Evolutionary conservation across 352 stramenopile species (phyloP), one percentile per base, ranked within the genome.

Genomic region (Pseudoperonospora humuli): DNA sequence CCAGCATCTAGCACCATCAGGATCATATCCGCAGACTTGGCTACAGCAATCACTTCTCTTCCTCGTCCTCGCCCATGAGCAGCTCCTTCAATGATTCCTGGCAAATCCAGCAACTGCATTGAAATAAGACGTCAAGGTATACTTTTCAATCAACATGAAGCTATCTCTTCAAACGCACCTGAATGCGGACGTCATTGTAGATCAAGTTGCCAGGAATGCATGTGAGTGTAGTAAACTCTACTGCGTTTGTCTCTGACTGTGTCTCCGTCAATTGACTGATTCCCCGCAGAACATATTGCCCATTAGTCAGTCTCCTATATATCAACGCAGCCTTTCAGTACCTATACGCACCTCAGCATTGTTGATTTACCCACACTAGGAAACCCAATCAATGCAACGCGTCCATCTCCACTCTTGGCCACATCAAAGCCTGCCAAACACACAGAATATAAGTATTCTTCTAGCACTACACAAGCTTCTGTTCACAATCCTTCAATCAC

Each of bases 21-120:
- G 55, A 99, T 98, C 57, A 98, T 93, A 74, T 99, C 96, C n/a
- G 95, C 93, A 31, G 83, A 97, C 64, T 98, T 95, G 39, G 96
- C 96, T 8, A 98, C 96, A 20, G 97, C 95, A 69, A 99, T 99
- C 19, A 99, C 97, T 69, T 99, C 93, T 31, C 95, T 87, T 47
- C 97, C 97, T 54, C 97, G 83, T 31, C 97, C 97, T 50, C 96
- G 97, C 43, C 97, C 97, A 61, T 98, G 89, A 1, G 97, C 95
- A 27, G 97, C 97, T 27, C 97, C 97, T 85, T 99, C 97, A 70
- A 99, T 99, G 64, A 99, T 99, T 82, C 97, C 97, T 1, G 97
- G 97, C 38, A 99, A 72, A 96, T 99, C 97, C 32, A 99, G 71
- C 27, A 99, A 72, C 80, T 87, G n/a, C 14, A 37, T 35, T 17